Conservation (phyloP, 495 filamentous ascomycete genomes). For the Halenospora varia region DNA sequence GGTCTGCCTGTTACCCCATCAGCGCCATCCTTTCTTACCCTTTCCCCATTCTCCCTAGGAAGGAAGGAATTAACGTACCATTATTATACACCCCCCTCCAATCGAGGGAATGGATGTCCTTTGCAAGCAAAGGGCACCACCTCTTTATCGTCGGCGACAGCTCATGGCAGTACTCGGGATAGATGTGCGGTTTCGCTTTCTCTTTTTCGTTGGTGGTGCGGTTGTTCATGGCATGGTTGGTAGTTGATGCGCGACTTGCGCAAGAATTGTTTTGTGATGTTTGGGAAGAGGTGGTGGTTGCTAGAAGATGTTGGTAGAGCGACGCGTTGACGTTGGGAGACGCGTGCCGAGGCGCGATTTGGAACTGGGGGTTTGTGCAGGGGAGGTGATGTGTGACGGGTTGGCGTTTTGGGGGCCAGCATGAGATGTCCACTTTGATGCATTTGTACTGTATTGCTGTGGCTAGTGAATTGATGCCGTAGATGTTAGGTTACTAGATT, state of each 20-base stretch:
- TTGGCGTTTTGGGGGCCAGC: too few relatives aligned
- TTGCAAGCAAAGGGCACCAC: conserved; percentile 76
- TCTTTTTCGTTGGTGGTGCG: too few relatives aligned
- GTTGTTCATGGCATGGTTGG: conserved; percentile 24
- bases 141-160: conserved; percentile 76
- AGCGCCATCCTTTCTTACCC: too few relatives aligned
- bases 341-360: not conserved
- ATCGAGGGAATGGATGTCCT: conserved; percentile 61
- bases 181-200: conserved; percentile 48
- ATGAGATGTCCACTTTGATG: too few relatives aligned
- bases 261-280: not conserved
- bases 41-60: too few relatives aligned
- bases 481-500: too few relatives aligned
- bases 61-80: too few relatives aligned
- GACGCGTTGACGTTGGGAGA: conserved; percentile 11
- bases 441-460: too few relatives aligned
- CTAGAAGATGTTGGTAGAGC: not conserved
- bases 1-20: conserved; percentile 40
- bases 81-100: conserved; percentile 55
- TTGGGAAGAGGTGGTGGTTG: not conserved
- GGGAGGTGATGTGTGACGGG: too few relatives aligned
- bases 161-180: conserved; percentile 81
- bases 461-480: too few relatives aligned
- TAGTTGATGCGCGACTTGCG: not conserved
- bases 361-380: too few relatives aligned